Evolutionary conservation across 441 rosid species (phyloP).

Genomic region (Biscutella laevigata): DNA sequence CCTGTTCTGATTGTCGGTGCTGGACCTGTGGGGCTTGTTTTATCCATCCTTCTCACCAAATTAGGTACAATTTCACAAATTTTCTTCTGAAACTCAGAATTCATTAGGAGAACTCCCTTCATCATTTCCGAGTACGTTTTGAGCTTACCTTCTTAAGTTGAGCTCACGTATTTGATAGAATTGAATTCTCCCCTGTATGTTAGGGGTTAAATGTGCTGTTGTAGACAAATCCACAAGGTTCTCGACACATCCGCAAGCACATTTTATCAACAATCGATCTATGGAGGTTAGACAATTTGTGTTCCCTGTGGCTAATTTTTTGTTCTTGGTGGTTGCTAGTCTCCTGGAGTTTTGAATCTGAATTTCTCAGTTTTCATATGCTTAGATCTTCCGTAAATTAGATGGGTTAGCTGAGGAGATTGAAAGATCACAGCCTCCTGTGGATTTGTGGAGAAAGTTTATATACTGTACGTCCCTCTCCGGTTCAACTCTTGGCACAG

Average conservation of each 20-base stretch:
- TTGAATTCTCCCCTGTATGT: conserved; percentile 2
- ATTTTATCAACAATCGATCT: conserved; percentile 87
- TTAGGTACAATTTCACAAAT: conserved; percentile 35
- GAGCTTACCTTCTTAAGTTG: background rate
- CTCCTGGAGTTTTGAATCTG: background rate
- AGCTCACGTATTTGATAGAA: background rate
- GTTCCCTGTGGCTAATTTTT: background rate
- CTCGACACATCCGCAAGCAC: conserved; percentile 89
- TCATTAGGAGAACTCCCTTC: too few species aligned
- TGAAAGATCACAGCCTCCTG: conserved; percentile 72
- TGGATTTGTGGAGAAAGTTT: conserved; percentile 86
- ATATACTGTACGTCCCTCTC: conserved; percentile 83
- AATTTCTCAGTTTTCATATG: background rate
- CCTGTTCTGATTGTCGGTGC: conserved; percentile 93
- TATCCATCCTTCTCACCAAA: conserved; percentile 72
- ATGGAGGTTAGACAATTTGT: conserved; percentile 64
- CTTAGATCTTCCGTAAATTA: conserved; percentile 67
- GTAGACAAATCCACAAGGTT: conserved; percentile 68
- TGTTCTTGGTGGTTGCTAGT: background rate
- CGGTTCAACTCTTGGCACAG: conserved; percentile 78
- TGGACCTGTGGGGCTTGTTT: conserved; percentile 94
- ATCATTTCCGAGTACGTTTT: background rate
- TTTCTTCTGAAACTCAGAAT: background rate
- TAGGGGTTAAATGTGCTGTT: conserved; percentile 70
- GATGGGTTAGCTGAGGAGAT: conserved; percentile 86